These are phyloP conservation scores for Curvularia hawaiiensis DNA, from an alignment of 2,329 filamentous ascomycete genomes.

Conservation along the genomic window DNA sequence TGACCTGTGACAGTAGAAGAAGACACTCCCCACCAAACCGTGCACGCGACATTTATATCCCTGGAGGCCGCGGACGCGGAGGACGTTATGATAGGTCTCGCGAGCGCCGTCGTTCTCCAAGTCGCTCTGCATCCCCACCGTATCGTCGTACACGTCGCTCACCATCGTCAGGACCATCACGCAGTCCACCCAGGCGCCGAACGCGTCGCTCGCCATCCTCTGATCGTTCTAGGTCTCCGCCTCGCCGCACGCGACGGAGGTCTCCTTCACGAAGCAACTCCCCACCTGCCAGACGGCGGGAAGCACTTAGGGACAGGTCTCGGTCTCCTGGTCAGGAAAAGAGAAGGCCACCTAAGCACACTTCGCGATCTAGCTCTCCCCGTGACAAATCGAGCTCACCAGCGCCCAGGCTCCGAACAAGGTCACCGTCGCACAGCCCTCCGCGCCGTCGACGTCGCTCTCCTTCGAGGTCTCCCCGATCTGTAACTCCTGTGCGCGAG, in stretches of 20 bases:
- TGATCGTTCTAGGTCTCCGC: constrained; percentile 39
- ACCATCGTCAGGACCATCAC: constrained; percentile 26
- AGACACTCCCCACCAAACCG: constrained; percentile 56
- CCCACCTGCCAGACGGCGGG: constrained; percentile 24
- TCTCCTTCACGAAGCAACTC: constrained; percentile 25
- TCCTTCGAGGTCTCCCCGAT: constrained; percentile 42
- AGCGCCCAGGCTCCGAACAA: constrained; percentile 53
- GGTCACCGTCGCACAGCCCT: constrained; percentile 38
- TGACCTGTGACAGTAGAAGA: constrained; percentile 49
- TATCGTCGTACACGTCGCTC: constrained; percentile 18
- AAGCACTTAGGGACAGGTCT: constrained; percentile 33
- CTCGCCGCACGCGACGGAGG: constrained; percentile 25
- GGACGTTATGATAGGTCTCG: constrained; percentile 44
- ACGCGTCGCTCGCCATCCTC: constrained; percentile 35
- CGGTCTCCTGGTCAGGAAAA: constrained; percentile 41
- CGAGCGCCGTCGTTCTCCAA: constrained; percentile 44
- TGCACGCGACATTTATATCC: constrained; percentile 63
- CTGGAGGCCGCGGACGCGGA: constrained; percentile 47
- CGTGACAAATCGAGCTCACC: constrained; percentile 60
- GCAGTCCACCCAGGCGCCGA: constrained; percentile 35
- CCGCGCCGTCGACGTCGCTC: constrained; percentile 47
- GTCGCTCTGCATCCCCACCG: constrained; percentile 19
- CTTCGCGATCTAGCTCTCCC: constrained; percentile 55
- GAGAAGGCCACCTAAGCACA: constrained; percentile 42
- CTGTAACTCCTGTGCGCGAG: constrained; percentile 47